A percentile compares a stretch with the other conserved stretches of the same genome.
Conservation (phyloP, 2,329 filamentous ascomycete genomes). For the Myriosclerotinia duriaeana region DNA sequence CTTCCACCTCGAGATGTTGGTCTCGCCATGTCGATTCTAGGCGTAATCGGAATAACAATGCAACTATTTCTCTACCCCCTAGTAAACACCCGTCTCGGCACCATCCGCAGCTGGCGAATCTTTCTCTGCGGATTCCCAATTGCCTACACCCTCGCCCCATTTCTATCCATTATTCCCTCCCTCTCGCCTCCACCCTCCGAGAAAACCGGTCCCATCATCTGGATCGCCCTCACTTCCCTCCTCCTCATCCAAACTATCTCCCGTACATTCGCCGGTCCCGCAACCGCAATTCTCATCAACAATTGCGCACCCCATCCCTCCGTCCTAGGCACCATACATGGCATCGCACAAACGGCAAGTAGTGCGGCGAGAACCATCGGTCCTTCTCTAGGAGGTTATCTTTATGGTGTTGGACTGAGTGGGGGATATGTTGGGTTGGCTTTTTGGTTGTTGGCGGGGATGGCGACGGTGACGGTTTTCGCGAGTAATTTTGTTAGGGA, state of each 20-base stretch:
- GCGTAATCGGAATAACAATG: constrained; percentile 70
- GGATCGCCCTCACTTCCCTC: constrained; percentile 32
- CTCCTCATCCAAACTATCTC: constrained; percentile 69
- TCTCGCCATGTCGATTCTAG: constrained; percentile 75
- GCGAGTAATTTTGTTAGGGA: constrained; percentile 58
- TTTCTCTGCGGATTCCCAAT: constrained; percentile 70
- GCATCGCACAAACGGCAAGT: constrained; percentile 57
- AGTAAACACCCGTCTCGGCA: constrained; percentile 65
- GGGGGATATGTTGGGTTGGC: constrained; percentile 53
- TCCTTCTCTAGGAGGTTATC: constrained; percentile 57
- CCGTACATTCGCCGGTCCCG: constrained; percentile 54
- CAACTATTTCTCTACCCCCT: constrained; percentile 71
- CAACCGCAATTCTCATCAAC: constrained; percentile 43
- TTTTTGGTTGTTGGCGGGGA: constrained; percentile 49
- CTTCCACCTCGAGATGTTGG: constrained; percentile 70
- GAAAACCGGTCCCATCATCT: constrained; percentile 37
- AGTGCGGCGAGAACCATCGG: constrained; percentile 60
- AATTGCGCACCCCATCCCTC: constrained; percentile 60
- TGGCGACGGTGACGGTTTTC: constrained; percentile 50
- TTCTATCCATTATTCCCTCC: constrained; percentile 64
- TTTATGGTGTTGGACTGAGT: constrained; percentile 60
- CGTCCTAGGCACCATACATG: constrained; percentile 58
- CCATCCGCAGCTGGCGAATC: constrained; percentile 64
- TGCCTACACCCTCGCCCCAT: constrained; percentile 68
- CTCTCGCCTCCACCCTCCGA: constrained; percentile 34